These are phyloP conservation scores for Suillus spraguei DNA, from an alignment of 768 basidiomycete species.

Conservation along the genomic window DNA sequence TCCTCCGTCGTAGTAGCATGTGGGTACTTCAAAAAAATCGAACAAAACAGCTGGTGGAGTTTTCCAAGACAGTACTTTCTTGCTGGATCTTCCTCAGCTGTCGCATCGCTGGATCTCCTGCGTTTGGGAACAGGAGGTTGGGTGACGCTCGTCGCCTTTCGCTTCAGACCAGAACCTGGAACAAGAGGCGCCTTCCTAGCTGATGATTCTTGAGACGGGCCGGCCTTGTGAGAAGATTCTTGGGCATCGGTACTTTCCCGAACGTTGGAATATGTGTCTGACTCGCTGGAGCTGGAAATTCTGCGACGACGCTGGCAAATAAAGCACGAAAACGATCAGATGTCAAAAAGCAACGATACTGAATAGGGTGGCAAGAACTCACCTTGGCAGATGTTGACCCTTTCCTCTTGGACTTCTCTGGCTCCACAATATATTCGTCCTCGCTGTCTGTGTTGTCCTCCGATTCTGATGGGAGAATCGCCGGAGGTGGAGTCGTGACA, in stretches of 20 bases:
- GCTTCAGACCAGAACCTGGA: conserved; percentile 43
- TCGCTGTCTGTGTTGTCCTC: conserved; percentile 57
- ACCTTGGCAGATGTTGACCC: conserved; percentile 43
- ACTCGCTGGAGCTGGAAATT: conserved; percentile 43
- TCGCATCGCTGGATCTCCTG: conserved; percentile 45
- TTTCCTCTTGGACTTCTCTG: conserved; percentile 35
- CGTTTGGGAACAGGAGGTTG: conserved; percentile 47
- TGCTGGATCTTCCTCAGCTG: conserved; percentile 65
- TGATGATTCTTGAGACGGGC: conserved; percentile 21
- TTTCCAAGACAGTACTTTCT: conserved; percentile 82
- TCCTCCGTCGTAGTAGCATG: conserved; percentile 42
- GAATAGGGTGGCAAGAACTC: conserved; percentile 28
- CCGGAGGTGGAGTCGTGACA: conserved; percentile 32
- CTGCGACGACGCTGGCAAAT: conserved; percentile 47
- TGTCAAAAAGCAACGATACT: conserved; percentile 19
- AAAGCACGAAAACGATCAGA: conserved; percentile 12
- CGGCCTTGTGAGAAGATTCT: conserved; percentile 19
- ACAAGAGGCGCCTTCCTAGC: conserved; percentile 25
- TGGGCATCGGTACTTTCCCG: conserved; percentile 14
- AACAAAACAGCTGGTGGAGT: conserved; percentile 68
- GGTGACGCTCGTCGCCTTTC: conserved; percentile 49
- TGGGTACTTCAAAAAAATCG: conserved; percentile 75
- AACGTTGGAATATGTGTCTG: conserved; percentile 40
- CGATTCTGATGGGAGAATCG: conserved; percentile 44
- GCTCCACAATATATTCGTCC: conserved; percentile 70